Evolutionary conservation across 2,329 filamentous ascomycete genomes (phyloP), one percentile per base, ranked within the genome.

Genomic region (Apiospora saccharicola): DNA sequence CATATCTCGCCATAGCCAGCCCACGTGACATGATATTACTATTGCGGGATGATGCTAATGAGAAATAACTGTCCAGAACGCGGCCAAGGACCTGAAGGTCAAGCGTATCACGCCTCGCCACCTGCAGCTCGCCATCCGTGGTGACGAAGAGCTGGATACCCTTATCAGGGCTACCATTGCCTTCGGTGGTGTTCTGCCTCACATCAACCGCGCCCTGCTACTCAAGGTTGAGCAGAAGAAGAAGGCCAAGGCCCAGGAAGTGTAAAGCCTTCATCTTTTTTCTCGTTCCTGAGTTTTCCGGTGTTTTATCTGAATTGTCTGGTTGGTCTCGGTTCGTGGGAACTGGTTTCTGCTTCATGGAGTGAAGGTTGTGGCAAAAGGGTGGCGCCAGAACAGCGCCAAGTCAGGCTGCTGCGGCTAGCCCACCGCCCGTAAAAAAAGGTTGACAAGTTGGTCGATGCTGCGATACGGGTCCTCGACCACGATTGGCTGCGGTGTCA

Each of bases 41-140:
- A 6, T 41, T 19, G 10, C 24, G 14, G 30, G 57, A 41, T 44
- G 43, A 57, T 24, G 67, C 70, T 69, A 47, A 74, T 71, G 61
- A 78, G 69, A 41, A 41, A 78, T 71, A 72, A n/a, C n/a, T n/a
- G n/a, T 67, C 37, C 79, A 92, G 90, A 99, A 99, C 83, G 96
- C 96, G 71, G 96, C 96, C 84, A 98, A 98, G 90, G 96, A 99
- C 85, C 93, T 98, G 82, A 99, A 98, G 87, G 96, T 98, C 87
- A 99, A 98, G 92, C 96, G 96, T 85, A 99, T 99, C 85, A 98
- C 96, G 16, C 96, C 96, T 72, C 95, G 96, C 83, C 96, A 99
- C 85, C 87, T 99, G 76, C 96, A 99, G 85, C 93, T 99, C 75
- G 96, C 96, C 79, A 99, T 99, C 82, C 95, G 96, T 80, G 96